Base-by-base conservation (phyloP, 2,329 filamentous ascomycete genomes). In the Metarhizium guizhouense region DNA sequence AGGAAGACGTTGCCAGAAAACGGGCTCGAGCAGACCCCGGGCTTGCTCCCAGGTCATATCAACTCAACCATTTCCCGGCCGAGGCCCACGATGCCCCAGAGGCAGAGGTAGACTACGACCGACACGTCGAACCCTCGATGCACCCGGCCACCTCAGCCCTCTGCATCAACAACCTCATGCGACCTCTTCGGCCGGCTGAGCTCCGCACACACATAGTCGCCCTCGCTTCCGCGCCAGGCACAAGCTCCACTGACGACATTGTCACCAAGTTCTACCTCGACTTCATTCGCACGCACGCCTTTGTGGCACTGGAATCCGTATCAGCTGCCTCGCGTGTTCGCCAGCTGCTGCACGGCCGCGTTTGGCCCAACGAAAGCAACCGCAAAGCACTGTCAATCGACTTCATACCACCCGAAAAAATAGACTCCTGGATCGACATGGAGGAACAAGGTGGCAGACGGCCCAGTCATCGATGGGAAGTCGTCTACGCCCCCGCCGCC, bases 161-260 rank as follows among this genome's bases (percentile, higher is more conserved):
- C 50, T 97, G 96, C 72, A 94, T 97, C 63, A 86, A 86, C 68
- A 87, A 96, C 64, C 83, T 97, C 54, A 92, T 95, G 83, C 86
- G 93, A 50, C 92, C 94, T 10, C 76, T 97, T 25, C 87, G 90
- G 57, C 80, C 84, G 0, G 74, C 76, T 30, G 76, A 77, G 18
- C 80, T 97, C 1, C 83, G 82, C 63, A 77, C 80, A 1, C 84
- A 96, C 65, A 77, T 97, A 4, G 68, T 81, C 47, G 74, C 80
- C 6, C 79, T 96, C 45, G 89, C 90, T 2, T 77, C 84, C 3
- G 76, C 84, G 1, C 75, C 81, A 1, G 56, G 36, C 20, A 69
- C 77, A 3, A 70, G 76, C 1, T 75, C 84, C 52, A 68, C 79
- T 6, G 75, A 81, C 40, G 72, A 82, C 13, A 52, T 67, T 29